Percentiles rank a stretch among this genome's conserved stretches.
Conservation (phyloP, 352 stramenopile species). For the Phytopythium litorale region DNA sequence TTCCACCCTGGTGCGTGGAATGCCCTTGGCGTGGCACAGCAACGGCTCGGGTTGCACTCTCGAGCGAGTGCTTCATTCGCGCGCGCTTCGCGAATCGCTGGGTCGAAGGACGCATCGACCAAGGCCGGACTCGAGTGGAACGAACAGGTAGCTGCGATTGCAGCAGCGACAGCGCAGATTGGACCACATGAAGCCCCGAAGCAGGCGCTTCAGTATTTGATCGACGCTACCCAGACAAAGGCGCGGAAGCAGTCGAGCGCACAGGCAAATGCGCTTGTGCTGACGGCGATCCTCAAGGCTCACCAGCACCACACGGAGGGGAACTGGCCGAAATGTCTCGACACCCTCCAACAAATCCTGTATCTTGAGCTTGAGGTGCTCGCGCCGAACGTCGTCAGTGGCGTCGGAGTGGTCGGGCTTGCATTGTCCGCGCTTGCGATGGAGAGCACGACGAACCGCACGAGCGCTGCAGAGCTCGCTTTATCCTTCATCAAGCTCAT, state of each 20-base stretch:
- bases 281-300: conserved; percentile 26
- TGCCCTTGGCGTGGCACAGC: conserved; percentile 54
- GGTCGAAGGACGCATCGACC: neutral
- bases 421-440: conserved; percentile 29
- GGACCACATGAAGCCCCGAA: neutral
- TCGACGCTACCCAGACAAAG: conserved; percentile 3
- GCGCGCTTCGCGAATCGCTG: conserved; percentile 8
- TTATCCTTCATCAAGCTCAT: neutral
- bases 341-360: conserved; percentile 20
- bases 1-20: conserved; percentile 57
- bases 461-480: conserved; percentile 11
- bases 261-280: conserved; percentile 1
- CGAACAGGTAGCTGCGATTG: conserved; percentile 24
- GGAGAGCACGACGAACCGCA: conserved; percentile 4
- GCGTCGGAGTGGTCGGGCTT: conserved; percentile 27
- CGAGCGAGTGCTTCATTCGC: conserved; percentile 37
- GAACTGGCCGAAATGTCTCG: conserved; percentile 20
- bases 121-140: conserved; percentile 36
- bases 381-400: conserved; percentile 14
- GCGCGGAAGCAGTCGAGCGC: conserved; percentile 8
- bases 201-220: conserved; percentile 6
- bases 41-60: conserved; percentile 43
- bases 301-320: conserved; percentile 18
- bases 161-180: neutral
- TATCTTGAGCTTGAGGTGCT: conserved; percentile 9